Base-by-base conservation (phyloP, 805 yeast species). In the Nematodospora valgi region DNA sequence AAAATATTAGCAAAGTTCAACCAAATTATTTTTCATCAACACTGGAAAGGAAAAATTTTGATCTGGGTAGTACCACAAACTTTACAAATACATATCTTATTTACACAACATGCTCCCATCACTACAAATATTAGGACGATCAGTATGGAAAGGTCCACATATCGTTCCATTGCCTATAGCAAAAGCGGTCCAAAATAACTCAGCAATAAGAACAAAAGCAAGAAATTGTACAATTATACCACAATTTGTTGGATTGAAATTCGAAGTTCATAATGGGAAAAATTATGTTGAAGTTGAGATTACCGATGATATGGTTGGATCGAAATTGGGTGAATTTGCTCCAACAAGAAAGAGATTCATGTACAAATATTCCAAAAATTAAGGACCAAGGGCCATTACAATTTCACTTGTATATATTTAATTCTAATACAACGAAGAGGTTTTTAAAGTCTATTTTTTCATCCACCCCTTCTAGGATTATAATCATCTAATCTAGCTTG, bases 281-380 rank as follows among this genome's bases (percentile, higher is more conserved):
- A 95, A 87, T 48, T 93, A 89, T 55, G 95, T 88, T 25, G 86
- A 87, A 34, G 73, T 93, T 35, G 86, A 82, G 46, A 76, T 93
- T 19, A 77, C 83, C 6, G 97, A 93, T 56, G 93, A 93, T 49
- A 93, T 93, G 98, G 96, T 93, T 41, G 98, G 98, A 13, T 76
- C 81, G 47, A 93, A 91, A 57, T 67, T 93, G 37, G 98, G 98
- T 2, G 97, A 91, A 59, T 93, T 86, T 68, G 95, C 95, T 2
- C 86, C 89, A 36, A 93, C 98, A 1, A 77, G 98, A 63, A 86
- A 86, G 75, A 78, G 82, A 56, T 86, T 86, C 62, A 78, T 76
- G 44, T 88, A 85, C 65, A 84, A 88, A 34, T 84, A 75, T 59
- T 78, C 88, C 22, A 82, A 82, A 71, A 82, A 81, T 52, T 74